Evolutionary conservation across 2,329 filamentous ascomycete species (phyloP).

Genomic region (Colletotrichum simmondsii): DNA sequence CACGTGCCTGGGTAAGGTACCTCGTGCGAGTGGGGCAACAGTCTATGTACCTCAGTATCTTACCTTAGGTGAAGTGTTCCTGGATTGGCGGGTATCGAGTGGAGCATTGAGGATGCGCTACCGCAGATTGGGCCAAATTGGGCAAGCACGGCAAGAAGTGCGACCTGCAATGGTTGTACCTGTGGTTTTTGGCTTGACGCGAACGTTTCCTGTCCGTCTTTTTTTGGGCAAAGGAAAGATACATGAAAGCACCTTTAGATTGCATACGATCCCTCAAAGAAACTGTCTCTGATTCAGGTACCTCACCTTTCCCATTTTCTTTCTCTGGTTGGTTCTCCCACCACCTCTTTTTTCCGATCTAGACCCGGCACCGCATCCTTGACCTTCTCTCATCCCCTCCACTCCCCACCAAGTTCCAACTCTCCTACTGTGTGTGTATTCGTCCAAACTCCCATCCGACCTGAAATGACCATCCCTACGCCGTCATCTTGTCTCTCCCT

Average conservation of each 20-base stretch:
- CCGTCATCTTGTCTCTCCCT: constrained; percentile 5
- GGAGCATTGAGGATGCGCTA: not conserved
- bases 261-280: not conserved
- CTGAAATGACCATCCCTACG: not conserved
- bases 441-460: not conserved
- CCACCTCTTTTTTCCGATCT: not conserved
- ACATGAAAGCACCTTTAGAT: not conserved
- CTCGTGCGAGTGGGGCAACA: constrained; percentile 4
- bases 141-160: not conserved
- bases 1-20: not conserved
- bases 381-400: not conserved
- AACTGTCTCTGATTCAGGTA: not conserved
- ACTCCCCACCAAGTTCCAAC: not conserved
- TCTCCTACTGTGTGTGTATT: too few species aligned
- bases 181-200: constrained; percentile 14
- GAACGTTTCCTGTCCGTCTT: constrained; percentile 2
- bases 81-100: constrained; percentile 22
- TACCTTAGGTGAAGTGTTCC: constrained; percentile 5
- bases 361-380: not conserved
- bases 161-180: not conserved
- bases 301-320: not conserved
- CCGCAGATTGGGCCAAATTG: constrained; percentile 9
- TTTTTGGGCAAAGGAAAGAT: not conserved
- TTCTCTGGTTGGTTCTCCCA: not conserved
- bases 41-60: not conserved